Conservation (phyloP, 108 stramenopile species). For the Nitzschia palea region DNA sequence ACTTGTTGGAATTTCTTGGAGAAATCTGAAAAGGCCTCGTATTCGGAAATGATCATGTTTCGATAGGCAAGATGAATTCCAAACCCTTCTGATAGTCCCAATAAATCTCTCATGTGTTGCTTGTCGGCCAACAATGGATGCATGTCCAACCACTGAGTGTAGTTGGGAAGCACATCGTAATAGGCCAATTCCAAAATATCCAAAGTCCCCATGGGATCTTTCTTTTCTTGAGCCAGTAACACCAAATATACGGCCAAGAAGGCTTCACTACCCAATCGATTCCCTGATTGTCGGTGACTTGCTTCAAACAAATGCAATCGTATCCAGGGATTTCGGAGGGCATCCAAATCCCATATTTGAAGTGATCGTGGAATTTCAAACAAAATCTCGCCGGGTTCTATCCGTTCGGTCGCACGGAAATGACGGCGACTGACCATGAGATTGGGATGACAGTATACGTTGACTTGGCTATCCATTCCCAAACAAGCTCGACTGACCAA, state of each 20-base stretch:
- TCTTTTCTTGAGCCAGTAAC: not conserved
- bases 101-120: conserved; percentile 32
- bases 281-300: conserved; percentile 44
- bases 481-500: conserved; percentile 16
- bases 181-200: conserved; percentile 14
- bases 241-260: conserved; percentile 62
- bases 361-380: conserved; percentile 66
- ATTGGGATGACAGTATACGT: conserved; percentile 17
- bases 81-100: conserved; percentile 40
- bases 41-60: conserved; percentile 59
- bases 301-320: conserved; percentile 50
- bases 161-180: conserved; percentile 46
- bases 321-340: conserved; percentile 60
- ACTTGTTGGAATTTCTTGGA: conserved; percentile 47
- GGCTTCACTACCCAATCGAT: conserved; percentile 61
- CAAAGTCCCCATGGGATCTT: conserved; percentile 5
- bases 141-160: conserved; percentile 47
- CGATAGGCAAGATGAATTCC: conserved; percentile 46
- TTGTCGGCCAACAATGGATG: conserved; percentile 47
- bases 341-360: conserved; percentile 85
- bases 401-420: conserved; percentile 21
- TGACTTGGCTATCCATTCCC: no score
- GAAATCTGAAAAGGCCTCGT: conserved; percentile 47
- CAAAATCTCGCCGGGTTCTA: conserved; percentile 43
- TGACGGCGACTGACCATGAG: conserved; percentile 1